phyloP scores from a whole-genome alignment of 1,284 basidiomycete species.

The Sporisorium exsertum region DNA sequence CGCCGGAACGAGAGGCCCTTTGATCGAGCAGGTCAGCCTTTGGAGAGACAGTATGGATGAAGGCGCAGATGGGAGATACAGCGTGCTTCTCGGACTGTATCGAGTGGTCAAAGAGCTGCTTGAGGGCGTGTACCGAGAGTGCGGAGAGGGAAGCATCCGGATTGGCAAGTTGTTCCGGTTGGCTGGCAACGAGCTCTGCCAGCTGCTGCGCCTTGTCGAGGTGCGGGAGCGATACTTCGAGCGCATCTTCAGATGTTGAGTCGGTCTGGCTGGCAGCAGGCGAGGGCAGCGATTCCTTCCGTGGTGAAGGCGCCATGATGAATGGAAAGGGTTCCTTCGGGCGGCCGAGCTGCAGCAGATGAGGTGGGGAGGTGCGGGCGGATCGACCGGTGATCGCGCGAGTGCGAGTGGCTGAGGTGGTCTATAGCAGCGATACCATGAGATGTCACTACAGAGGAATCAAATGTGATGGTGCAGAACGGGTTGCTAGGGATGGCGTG shows the following conservation, averaged over 20 bases:
- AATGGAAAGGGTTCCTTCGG: neutral
- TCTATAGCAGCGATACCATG: neutral
- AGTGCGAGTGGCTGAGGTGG: neutral
- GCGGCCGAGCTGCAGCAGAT: too few relatives aligned
- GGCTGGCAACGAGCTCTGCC: conserved; percentile 40
- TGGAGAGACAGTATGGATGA: conserved; percentile 76
- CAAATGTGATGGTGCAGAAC: conserved; percentile 5
- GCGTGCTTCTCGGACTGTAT: conserved; percentile 76
- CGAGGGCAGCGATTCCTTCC: conserved; percentile 16
- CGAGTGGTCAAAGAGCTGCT: conserved; percentile 53
- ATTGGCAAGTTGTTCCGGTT: conserved; percentile 45
- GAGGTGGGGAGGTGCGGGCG: too few relatives aligned
- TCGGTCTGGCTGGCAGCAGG: neutral
- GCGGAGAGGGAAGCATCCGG: conserved; percentile 23
- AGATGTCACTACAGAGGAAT: neutral
- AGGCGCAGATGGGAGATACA: conserved; percentile 76
- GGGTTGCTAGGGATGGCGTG: neutral
- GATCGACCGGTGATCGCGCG: too few relatives aligned
- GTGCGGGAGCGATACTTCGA: conserved; percentile 14
- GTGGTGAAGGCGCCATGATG: conserved; percentile 31
- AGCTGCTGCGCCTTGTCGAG: conserved; percentile 37
- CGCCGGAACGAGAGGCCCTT: conserved; percentile 34
- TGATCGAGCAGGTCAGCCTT: conserved; percentile 65
- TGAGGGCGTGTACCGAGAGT: conserved; percentile 36
- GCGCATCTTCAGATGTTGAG: neutral